Percentiles rank a stretch among this genome's conserved stretches.
Evolutionary conservation across 2,329 filamentous ascomycete species (phyloP).

Genomic region (Xylaria polymorpha): DNA sequence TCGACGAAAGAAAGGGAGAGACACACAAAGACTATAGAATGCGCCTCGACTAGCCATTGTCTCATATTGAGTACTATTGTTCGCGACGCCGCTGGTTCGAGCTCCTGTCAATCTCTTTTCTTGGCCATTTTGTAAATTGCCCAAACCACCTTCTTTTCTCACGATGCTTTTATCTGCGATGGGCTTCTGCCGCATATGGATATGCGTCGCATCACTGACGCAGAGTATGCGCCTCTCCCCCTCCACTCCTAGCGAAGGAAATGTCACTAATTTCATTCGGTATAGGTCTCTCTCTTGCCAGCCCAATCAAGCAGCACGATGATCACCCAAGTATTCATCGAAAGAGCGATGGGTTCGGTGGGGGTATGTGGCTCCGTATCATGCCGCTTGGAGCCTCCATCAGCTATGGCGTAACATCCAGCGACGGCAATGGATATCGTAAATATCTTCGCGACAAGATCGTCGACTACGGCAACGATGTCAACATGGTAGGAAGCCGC

Average conservation of each 20-base stretch:
- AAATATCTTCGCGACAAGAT: constrained; percentile 52
- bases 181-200: constrained; percentile 17
- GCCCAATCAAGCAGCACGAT: constrained; percentile 8
- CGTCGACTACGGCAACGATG: constrained; percentile 45
- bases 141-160: not conserved
- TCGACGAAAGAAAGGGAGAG: constrained; percentile 16
- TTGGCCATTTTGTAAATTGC: not conserved
- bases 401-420: constrained; percentile 51
- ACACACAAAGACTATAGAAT: constrained; percentile 19
- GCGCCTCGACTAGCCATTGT: constrained; percentile 12
- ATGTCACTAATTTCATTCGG: not conserved
- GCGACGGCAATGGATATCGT: constrained; percentile 53
- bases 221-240: constrained; percentile 16
- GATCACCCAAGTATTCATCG: not conserved
- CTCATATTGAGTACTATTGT: constrained; percentile 16
- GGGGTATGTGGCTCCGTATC: constrained; percentile 47
- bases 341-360: constrained; percentile 36
- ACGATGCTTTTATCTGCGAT: constrained; percentile 22
- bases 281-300: constrained; percentile 23
- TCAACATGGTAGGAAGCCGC: constrained; percentile 55
- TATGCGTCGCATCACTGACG: constrained; percentile 21
- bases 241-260: not conserved
- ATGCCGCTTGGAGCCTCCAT: constrained; percentile 56
- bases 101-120: not conserved
- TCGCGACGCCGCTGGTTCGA: not conserved